phyloP scores from a whole-genome alignment of 2,329 filamentous ascomycete genomes.

The Geosmithia flava region DNA sequence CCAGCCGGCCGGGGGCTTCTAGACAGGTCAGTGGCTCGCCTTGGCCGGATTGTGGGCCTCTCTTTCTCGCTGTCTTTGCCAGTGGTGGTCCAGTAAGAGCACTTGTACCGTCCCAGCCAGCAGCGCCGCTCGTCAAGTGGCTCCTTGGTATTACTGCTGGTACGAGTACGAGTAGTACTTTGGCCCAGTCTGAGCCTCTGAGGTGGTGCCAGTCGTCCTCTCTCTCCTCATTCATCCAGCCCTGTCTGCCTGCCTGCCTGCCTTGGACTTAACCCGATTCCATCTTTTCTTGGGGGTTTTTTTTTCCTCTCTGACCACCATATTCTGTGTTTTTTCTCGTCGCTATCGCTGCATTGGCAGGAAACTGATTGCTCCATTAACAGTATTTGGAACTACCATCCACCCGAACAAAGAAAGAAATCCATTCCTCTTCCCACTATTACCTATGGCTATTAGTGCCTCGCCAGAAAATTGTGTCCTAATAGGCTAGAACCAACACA shows the following conservation, averaged over 20 bases:
- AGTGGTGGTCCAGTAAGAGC: too few species aligned
- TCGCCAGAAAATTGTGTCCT: neutral
- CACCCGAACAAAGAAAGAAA: neutral
- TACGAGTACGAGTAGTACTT: too few species aligned
- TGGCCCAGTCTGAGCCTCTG: neutral
- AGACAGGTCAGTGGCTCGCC: neutral
- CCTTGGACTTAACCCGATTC: neutral
- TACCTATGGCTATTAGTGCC: neutral
- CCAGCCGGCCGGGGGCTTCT: neutral
- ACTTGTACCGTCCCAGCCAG: neutral
- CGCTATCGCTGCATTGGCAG: neutral
- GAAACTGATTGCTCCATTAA: neutral
- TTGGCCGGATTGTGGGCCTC: neutral
- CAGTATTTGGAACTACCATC: neutral
- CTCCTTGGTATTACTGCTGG: too few species aligned
- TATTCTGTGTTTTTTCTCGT: neutral
- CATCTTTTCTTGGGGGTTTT: neutral
- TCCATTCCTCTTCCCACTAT: neutral
- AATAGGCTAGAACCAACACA: neutral
- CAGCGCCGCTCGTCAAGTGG: neutral
- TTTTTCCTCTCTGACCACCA: neutral
- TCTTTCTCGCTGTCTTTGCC: too few species aligned
- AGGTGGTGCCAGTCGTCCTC: neutral
- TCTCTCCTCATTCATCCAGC: neutral
- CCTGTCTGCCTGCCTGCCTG: neutral